Percentiles rank a stretch among this genome's conserved stretches.
Evolutionary conservation across 2,329 filamentous ascomycete species (phyloP).

Genomic region (Pseudogymnoascus sp.): DNA sequence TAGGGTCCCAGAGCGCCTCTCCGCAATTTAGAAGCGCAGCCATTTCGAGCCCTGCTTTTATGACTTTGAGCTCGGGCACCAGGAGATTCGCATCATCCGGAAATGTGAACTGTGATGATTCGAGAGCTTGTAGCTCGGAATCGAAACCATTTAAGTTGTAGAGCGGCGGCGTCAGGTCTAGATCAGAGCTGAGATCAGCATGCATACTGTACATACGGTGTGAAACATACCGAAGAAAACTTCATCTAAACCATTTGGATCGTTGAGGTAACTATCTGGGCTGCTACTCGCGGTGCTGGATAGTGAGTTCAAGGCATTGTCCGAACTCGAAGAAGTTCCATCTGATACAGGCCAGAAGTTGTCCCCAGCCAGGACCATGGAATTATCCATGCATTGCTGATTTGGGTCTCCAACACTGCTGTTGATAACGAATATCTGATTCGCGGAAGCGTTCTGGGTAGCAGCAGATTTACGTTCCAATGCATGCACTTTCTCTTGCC

Average conservation of each 20-base stretch:
- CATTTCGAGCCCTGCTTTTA: constrained; percentile 11
- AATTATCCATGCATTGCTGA: not conserved
- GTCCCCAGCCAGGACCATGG: not conserved
- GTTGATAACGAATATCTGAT: constrained; percentile 5
- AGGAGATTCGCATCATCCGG: not conserved
- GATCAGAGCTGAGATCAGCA: not conserved
- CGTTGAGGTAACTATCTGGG: constrained; percentile 4
- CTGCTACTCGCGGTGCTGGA: not conserved
- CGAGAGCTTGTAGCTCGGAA: constrained; percentile 14
- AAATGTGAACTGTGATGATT: constrained; percentile 16
- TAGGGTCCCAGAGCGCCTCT: constrained; percentile 11
- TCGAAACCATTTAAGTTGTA: not conserved
- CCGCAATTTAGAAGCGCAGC: constrained; percentile 11
- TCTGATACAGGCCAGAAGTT: constrained; percentile 9
- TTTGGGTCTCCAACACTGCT: not conserved
- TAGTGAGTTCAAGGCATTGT: constrained; percentile 7
- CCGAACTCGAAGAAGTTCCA: constrained; percentile 8
- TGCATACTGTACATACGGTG: not conserved
- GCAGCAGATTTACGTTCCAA: constrained; percentile 10
- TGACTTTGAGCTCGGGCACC: constrained; percentile 3
- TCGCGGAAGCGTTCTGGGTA: not conserved
- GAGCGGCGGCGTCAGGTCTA: not conserved
- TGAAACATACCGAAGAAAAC: constrained; percentile 8
- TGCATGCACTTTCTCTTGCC: constrained; percentile 12
- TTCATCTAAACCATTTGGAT: constrained; percentile 1